phyloP scores from a whole-genome alignment of 2,329 filamentous ascomycete species.

The Didymella exigua region DNA sequence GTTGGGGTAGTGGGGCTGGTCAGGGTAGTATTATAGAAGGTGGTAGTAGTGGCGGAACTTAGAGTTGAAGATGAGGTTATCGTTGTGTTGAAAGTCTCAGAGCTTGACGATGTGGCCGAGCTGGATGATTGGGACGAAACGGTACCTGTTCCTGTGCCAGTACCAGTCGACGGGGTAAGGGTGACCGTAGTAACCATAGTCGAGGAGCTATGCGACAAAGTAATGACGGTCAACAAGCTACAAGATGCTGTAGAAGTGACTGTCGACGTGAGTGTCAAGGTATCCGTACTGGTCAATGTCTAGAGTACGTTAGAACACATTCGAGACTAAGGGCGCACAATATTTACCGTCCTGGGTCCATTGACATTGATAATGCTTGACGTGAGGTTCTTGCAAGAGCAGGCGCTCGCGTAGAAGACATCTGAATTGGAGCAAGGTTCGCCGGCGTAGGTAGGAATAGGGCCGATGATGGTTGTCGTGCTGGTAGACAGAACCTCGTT shows the following conservation, averaged over 20 bases:
- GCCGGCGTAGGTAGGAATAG: conserved; percentile 32
- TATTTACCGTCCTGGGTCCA: conserved; percentile 31
- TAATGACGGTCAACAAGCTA: conserved; percentile 19
- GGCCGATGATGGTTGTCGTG: conserved; percentile 24
- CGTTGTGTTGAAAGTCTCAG: neutral
- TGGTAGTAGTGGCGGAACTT: neutral
- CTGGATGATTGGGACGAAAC: neutral
- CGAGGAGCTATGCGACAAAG: conserved; percentile 15
- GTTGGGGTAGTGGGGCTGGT: conserved; percentile 4
- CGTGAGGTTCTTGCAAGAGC: conserved; percentile 32
- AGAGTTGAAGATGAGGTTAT: neutral
- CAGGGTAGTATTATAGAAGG: neutral
- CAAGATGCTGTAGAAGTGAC: conserved; percentile 1
- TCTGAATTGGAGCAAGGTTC: conserved; percentile 18
- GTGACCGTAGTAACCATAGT: conserved; percentile 1
- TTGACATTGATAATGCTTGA: conserved; percentile 10
- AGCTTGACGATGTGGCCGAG: neutral
- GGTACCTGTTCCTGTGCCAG: neutral
- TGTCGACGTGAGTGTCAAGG: conserved; percentile 2
- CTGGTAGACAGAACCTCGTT: neutral
- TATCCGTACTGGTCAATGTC: conserved; percentile 20
- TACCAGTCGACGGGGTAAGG: conserved; percentile 5
- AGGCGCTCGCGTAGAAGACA: conserved; percentile 33
- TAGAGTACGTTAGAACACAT: conserved; percentile 11
- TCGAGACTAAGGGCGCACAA: neutral